Evolutionary conservation across 192 early-diverging fungal genomes (phyloP).

Genomic region (Linnemannia schmuckeri): DNA sequence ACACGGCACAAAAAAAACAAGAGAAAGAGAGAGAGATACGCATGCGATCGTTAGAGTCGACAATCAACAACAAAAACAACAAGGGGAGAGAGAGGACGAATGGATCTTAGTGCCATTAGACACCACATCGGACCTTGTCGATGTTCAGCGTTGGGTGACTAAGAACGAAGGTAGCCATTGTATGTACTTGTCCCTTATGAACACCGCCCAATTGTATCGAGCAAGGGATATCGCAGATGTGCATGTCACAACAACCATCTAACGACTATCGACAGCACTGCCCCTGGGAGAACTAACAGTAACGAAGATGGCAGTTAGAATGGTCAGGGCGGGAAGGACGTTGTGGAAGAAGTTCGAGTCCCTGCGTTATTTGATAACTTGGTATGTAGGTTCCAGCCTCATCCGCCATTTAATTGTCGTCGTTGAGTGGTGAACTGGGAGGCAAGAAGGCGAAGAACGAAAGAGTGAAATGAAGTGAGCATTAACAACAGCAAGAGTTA

Average conservation of each 20-base stretch:
- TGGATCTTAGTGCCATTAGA: too few species aligned
- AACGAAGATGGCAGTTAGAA: neutral
- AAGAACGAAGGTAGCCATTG: neutral
- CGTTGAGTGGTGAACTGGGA: neutral
- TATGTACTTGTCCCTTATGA: neutral
- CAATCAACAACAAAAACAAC: too few species aligned
- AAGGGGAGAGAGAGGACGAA: too few species aligned
- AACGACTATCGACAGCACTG: neutral
- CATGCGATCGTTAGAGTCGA: too few species aligned
- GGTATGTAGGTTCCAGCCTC: neutral
- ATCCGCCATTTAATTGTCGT: too few species aligned
- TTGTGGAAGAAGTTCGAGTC: neutral
- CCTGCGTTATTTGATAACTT: neutral
- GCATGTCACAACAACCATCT: neutral
- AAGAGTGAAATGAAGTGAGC: too few species aligned
- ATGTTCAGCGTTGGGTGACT: neutral
- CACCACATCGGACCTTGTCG: too few species aligned
- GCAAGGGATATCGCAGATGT: neutral
- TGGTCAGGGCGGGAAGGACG: neutral
- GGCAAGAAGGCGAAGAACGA: neutral
- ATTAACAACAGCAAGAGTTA: neutral
- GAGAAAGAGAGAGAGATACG: too few species aligned
- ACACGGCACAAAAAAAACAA: too few species aligned
- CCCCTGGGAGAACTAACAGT: neutral
- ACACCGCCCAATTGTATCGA: neutral